Evolutionary conservation across 768 basidiomycete genomes (phyloP), one percentile per base, ranked within the genome.

Genomic region (Austroboletus eburneus): DNA sequence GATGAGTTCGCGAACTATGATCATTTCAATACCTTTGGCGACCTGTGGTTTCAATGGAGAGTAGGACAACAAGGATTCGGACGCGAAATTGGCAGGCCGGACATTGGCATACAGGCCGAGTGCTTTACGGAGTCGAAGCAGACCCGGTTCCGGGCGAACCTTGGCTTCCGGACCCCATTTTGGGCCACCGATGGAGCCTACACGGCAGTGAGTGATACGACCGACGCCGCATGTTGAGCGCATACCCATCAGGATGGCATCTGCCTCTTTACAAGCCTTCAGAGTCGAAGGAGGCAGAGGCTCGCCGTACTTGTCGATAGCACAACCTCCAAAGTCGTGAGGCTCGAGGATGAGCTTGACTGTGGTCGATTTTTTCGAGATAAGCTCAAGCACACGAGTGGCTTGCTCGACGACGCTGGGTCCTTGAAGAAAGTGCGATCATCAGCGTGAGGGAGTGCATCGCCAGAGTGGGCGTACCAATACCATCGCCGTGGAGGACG

Each of bases 41-140:
- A 93, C 73, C 41, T 85, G 80, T 30, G 87, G 80, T 62, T 87
- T 89, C 43, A 99, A 73, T n/a, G 96, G 96, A 18, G 91, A 90
- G 72, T 89, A 78, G 38, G 79, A 72, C 45, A 99, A 70, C 39
- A 99, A 80, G 20, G 90, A 86, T 39, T 97, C 89, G 8, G 91
- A 93, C 1, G 91, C 92, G 57, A 99, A 92, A 62, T 88, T 90
- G 10, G 92, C 91, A 12, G 96, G 96, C 24, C 96, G 89, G 66
- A 99, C 96, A 72, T 99, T 99, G 64, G 92, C 95, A 70, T 94
- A 98, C 39, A 98, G 80, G 18, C 93, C 95, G 44, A 98, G 84
- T 23, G 80, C 81, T 69, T 99, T 98, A 56, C 96, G 85, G 43
- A 99, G 79, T 7, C 72, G 65, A 23, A 99, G 82, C 10, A 99